Evolutionary conservation across 108 stramenopile genomes (phyloP), one percentile per base, ranked within the genome.

Genomic region (Cyclostephanos tholiformis): DNA sequence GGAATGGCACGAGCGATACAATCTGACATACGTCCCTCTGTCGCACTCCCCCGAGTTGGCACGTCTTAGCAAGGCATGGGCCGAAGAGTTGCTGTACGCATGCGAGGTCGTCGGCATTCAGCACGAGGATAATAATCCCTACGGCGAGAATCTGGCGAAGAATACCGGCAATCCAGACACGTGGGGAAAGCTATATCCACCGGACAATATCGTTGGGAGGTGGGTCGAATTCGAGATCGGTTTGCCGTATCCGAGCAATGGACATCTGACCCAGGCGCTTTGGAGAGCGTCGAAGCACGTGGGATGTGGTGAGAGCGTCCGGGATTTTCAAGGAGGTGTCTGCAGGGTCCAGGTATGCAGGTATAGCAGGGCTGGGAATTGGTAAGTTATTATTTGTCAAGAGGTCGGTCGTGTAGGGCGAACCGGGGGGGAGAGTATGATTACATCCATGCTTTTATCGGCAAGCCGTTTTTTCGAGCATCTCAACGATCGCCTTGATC

Each of bases 321-420:
- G 70, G 48, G 16, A 56, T 1, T 74, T 52, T 48, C 64, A 65
- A 35, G 36, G 30, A 17, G 80, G 80, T 5, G 50, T 66, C 27
- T 82, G 80, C 39, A 62, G 80, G 13, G 72, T 82, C 19, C 80
- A 82, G 65, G 80, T 82, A 16, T 82, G 80, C 63, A 52, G 80
- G 44, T 82, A 82, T 51, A 67, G 68, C 20, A 69, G 79, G 14
- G 79, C 79, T 55, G 72, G 79, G 7, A 80, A 80, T 58, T 80
- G 76, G 64, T 65, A 19, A 65, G 64, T 65, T 48, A 26, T 20
- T 14, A 1, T 7, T 53, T 53, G 9, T 55, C 52, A 23, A 16
- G 44, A 14, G 44, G 16, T 17, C 44, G 44, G 44, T 12, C 11
- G 55, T 17, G 55, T 8, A 17, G 55, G 23, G 55, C 10, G 27